Conservation (phyloP, 257 asterid species). For the Forsythia suspensa region DNA sequence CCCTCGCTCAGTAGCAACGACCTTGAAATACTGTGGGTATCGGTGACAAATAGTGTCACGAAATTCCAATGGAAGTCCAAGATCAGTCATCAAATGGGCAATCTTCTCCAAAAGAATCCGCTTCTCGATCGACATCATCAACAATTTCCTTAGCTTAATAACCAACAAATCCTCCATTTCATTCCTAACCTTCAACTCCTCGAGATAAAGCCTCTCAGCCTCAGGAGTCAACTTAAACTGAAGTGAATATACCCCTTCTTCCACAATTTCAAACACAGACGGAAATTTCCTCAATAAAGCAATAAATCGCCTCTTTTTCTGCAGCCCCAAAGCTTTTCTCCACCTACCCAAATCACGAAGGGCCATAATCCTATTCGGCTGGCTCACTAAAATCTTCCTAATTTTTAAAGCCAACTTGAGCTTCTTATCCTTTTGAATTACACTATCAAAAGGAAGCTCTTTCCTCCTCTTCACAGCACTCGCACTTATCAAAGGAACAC, state of each 20-base stretch:
- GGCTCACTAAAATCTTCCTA: constrained; percentile 83
- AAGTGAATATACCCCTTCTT: constrained; percentile 90
- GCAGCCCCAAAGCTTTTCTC: constrained; percentile 68
- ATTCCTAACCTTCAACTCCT: constrained; percentile 82
- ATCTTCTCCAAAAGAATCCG: constrained; percentile 91
- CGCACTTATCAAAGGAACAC: constrained; percentile 49
- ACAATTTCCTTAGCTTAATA: constrained; percentile 74
- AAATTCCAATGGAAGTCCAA: constrained; percentile 86
- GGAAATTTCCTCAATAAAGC: constrained; percentile 84
- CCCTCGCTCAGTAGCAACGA: constrained; percentile 75
- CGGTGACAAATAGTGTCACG: constrained; percentile 82
- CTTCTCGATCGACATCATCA: constrained; percentile 94
- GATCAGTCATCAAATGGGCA: constrained; percentile 79
- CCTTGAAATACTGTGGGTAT: constrained; percentile 88
- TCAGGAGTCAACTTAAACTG: constrained; percentile 77
- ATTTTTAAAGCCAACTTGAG: constrained; percentile 79
- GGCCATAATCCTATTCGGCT: constrained; percentile 80
- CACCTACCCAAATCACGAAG: constrained; percentile 81
- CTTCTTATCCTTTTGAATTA: constrained; percentile 96
- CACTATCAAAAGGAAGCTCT: constrained; percentile 87
- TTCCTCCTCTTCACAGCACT: constrained; percentile 87
- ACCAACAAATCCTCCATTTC: constrained; percentile 92
- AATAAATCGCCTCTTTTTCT: constrained; percentile 71
- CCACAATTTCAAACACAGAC: constrained; percentile 89
- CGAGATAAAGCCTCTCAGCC: constrained; percentile 90